Evolutionary conservation across 192 early-diverging fungal genomes (phyloP), one percentile per base, ranked within the genome.

Genomic region (Coemansia sp.): DNA sequence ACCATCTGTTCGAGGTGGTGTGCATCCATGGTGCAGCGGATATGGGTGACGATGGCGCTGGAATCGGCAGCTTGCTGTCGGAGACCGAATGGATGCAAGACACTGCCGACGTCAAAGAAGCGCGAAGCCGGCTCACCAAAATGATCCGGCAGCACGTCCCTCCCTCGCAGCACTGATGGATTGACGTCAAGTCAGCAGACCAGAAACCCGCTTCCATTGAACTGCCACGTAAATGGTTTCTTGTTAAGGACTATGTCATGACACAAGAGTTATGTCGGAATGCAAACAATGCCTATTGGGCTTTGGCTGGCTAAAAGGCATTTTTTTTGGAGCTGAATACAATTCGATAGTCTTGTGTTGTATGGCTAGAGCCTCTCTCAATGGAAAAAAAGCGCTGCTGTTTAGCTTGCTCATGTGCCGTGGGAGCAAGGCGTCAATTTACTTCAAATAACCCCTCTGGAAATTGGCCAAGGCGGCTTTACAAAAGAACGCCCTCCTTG

Each of bases 21-120:
- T 77, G 74, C 53, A 71, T 77, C 5, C 65, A 77, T 47, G 67
- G 64, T 44, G 60, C 58, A n/a, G 40, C 43, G 8, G 60, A 47
- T 11, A 55, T 36, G 34, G 58, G 38, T 21, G 51, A 56, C 48
- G 67, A 46, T 43, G 34, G 42, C 15, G 51, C 31, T 34, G 67
- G 61, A 32, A 62, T 70, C 12, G 74, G 66, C 40, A 51, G 34
- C 17, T 38, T 77, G 64, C 12, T 66, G 17, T 51, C 59, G 30
- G 63, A 76, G 37, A 69, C 67, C 38, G 74, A 76, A 18, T 72
- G 69, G 69, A 32, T 50, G 59, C 43, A 44, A 34, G 67, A 66
- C 14, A 62, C 42, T 41, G 40, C 46, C 51, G 43, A 40, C 9
- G 55, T 66, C 56, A 58, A 58, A 23, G 55, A 37, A 16, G 63